Evolutionary conservation across 129 eudicot species (phyloP), one percentile per base, ranked within the genome.

Genomic region (Saussurea involucrata): DNA sequence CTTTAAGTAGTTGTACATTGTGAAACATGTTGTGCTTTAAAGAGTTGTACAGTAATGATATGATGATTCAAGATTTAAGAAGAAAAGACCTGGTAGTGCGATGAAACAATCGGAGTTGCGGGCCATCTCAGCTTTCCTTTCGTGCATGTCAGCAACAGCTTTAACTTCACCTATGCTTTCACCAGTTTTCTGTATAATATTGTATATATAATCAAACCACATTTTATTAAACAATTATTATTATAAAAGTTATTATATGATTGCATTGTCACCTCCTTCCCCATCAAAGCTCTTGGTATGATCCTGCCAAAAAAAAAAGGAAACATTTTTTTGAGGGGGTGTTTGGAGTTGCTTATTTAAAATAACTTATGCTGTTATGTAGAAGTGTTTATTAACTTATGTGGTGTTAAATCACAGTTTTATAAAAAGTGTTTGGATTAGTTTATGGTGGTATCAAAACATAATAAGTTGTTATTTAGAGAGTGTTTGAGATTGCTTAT

Each of bases 51-150:
- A 68, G n/a, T 67, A 49, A 1, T 24, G 24, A 75, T n/a, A 13
- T 68, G 68, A 33, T 73, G 46, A 44, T 42, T 12, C 18, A 46
- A 22, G 46, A 25, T n/a, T n/a, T 76, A 7, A 60, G 21, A 70
- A 4, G 60, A 36, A 20, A 20, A 24, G 68, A 85, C 96, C 97
- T 78, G 97, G 97, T 58, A 91, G 81, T 21, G 97, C 97, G 60
- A 91, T 89, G 80, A 91, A 91, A 76, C 94, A 88, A 81, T 91
- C 97, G 74, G 97, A 88, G 73, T 86, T 88, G 84, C 85, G 87
- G 84, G 97, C 97, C 97, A 91, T 91, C 73, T 88, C 95, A 57
- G 97, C 97, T 77, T 91, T 91, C 74, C 97, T 91, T 83, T 88
- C 87, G 73, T 91, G 97, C 97, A 91, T 91, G 80, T 84, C 86